Percentiles rank a stretch among this genome's conserved stretches.
Conservation (phyloP, 306 rosid species). For the Vicia sativa region DNA sequence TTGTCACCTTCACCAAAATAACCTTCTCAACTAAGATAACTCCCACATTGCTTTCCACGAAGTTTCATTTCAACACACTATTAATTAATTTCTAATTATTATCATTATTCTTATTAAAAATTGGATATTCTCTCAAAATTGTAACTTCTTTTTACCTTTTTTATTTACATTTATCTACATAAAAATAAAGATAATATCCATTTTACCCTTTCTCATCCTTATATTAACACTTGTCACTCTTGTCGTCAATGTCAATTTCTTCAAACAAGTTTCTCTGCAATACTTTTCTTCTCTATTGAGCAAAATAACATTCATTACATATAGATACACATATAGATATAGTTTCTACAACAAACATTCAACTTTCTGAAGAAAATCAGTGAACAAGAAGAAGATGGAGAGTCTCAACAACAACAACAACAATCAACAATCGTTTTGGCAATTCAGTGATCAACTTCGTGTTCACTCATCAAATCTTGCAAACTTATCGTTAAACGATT, state of each 20-base stretch:
- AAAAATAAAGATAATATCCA: neutral
- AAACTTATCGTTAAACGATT: constrained; percentile 75
- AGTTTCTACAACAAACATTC: neutral
- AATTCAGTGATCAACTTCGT: constrained; percentile 92
- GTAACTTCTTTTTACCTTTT: too few species aligned
- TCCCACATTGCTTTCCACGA: neutral
- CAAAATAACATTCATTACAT: neutral
- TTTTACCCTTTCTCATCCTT: neutral
- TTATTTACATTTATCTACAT: neutral
- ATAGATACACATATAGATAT: too few species aligned
- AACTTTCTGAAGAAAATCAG: neutral
- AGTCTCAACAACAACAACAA: constrained; percentile 12
- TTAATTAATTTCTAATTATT: too few species aligned
- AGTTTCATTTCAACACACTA: constrained; percentile 19
- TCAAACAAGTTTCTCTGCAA: neutral
- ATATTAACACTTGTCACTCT: constrained; percentile 9
- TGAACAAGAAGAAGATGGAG: constrained; percentile 32
- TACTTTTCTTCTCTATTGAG: neutral
- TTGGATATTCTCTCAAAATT: too few species aligned
- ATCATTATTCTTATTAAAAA: neutral
- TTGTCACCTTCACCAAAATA: constrained; percentile 30
- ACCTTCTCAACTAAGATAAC: constrained; percentile 32
- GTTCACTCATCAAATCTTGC: constrained; percentile 63
- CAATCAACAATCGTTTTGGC: constrained; percentile 65
- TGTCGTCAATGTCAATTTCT: neutral